Percentiles rank a stretch among this genome's conserved stretches.
These are phyloP conservation scores for Clarkia xantiana DNA, from an alignment of 345 rosid genomes.

Conservation along the genomic window DNA sequence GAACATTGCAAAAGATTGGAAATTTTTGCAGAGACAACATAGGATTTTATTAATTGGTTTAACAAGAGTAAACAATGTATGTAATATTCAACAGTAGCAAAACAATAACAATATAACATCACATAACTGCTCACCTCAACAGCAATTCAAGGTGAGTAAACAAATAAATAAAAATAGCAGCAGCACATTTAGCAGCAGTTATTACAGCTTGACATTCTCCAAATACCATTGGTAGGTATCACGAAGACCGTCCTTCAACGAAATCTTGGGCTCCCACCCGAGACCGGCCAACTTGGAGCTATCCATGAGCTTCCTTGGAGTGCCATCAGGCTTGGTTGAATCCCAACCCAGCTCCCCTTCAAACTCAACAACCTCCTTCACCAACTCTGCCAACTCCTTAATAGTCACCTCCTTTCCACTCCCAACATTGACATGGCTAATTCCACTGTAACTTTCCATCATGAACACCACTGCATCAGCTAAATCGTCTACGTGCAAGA, in stretches of 20 bases:
- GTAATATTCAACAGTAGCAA: no score
- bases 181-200: slow-evolving; percentile 1
- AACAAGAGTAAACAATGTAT: no score
- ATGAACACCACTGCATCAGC: slow-evolving; percentile 80
- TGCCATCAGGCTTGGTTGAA: slow-evolving; percentile 70
- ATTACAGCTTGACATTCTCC: slow-evolving; percentile 45
- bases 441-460: slow-evolving; percentile 64
- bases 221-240: slow-evolving; percentile 83
- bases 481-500: slow-evolving; percentile 86
- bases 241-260: slow-evolving; percentile 59
- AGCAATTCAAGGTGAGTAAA: background rate
- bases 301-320: slow-evolving; percentile 95
- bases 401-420: slow-evolving; percentile 87
- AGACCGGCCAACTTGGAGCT: slow-evolving; percentile 58
- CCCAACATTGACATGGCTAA: slow-evolving; percentile 80
- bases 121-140: background rate
- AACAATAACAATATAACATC: no score
- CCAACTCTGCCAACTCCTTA: slow-evolving; percentile 82
- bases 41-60: no score
- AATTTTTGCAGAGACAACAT: no score
- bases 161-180: background rate
- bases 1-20: no score
- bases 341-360: slow-evolving; percentile 86
- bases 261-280: slow-evolving; percentile 73
- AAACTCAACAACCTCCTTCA: slow-evolving; percentile 82